A percentile compares a stretch with the other conserved stretches of the same genome.
phyloP scores from a whole-genome alignment of 2,329 filamentous ascomycete species.

The Fusarium multiceps region DNA sequence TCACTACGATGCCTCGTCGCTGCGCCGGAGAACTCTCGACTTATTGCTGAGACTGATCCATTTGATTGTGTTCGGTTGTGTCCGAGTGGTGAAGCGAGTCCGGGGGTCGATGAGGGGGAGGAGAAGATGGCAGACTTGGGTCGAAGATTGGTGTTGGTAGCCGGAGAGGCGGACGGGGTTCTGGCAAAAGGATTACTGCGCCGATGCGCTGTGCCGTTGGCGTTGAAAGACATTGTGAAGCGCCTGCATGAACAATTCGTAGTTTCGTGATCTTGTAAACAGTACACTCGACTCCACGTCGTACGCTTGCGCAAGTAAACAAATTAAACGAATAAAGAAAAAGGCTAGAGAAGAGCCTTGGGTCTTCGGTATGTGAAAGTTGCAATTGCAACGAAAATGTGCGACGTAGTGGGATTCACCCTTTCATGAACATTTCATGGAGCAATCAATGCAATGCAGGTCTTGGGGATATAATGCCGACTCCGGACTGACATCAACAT shows the following conservation, averaged over 20 bases:
- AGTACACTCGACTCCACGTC: slow-evolving; percentile 14
- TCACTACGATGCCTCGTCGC: slow-evolving; percentile 57
- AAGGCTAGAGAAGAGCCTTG: slow-evolving; percentile 1
- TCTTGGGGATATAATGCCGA: slow-evolving; percentile 28
- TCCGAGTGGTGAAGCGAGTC: slow-evolving; percentile 55
- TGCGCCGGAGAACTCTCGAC: slow-evolving; percentile 21
- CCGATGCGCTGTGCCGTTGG: slow-evolving; percentile 67
- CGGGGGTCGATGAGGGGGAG: slow-evolving; percentile 63
- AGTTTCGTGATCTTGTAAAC: slow-evolving; percentile 34
- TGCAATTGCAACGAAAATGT: slow-evolving; percentile 41
- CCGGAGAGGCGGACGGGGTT: slow-evolving; percentile 74
- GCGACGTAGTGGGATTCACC: slow-evolving; percentile 39
- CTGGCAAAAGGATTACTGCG: slow-evolving; percentile 85
- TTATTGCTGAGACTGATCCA: slow-evolving; percentile 57
- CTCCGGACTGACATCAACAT: slow-evolving; percentile 33
- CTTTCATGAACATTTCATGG: slow-evolving; percentile 44
- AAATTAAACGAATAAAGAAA: slow-evolving; percentile 28
- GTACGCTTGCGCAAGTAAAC: slow-evolving; percentile 42
- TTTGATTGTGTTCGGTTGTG: slow-evolving; percentile 78
- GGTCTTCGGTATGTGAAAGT: slow-evolving; percentile 14
- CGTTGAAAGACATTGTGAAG: slow-evolving; percentile 51
- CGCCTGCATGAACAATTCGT: slow-evolving; percentile 45
- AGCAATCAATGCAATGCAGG: slow-evolving; percentile 41
- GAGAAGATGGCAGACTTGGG: slow-evolving; percentile 82
- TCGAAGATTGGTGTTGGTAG: slow-evolving; percentile 63